Evolutionary conservation across 2,329 filamentous ascomycete genomes (phyloP).

Genomic region (Fusarium duplospermum): DNA sequence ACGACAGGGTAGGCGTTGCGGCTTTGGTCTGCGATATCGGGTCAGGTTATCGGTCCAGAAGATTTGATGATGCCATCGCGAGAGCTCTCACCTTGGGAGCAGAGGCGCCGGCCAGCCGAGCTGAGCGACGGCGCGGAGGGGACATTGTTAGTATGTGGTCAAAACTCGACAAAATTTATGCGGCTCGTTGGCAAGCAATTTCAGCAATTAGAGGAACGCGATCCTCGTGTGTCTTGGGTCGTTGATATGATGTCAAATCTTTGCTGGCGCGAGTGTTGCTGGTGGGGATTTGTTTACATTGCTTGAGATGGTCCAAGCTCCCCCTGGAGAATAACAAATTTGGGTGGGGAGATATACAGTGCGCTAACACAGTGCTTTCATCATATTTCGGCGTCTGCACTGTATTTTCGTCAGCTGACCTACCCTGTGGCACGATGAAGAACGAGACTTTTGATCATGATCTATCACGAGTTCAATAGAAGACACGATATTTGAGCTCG

Average conservation of each 20-base stretch:
- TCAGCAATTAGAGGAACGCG: slow-evolving; percentile 39
- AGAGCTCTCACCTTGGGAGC: slow-evolving; percentile 51
- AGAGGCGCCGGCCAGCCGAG: slow-evolving; percentile 53
- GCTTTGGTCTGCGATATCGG: slow-evolving; percentile 44
- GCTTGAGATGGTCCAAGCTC: slow-evolving; percentile 42
- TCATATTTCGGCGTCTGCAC: not conserved
- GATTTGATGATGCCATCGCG: slow-evolving; percentile 24
- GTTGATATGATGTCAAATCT: slow-evolving; percentile 47
- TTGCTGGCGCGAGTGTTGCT: slow-evolving; percentile 40
- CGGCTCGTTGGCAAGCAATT: slow-evolving; percentile 34
- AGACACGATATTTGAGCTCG: not conserved
- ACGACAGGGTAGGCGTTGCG: slow-evolving; percentile 49
- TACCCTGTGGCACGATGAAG: slow-evolving; percentile 10
- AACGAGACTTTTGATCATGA: not conserved
- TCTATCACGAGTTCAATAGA: not conserved
- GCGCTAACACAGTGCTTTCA: not conserved
- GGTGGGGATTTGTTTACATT: slow-evolving; percentile 48
- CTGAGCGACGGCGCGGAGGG: slow-evolving; percentile 58
- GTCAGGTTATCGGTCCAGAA: slow-evolving; percentile 23
- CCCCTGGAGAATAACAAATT: slow-evolving; percentile 31
- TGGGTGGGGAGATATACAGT: slow-evolving; percentile 28
- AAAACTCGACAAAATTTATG: slow-evolving; percentile 23
- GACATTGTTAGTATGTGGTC: slow-evolving; percentile 49
- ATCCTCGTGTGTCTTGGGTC: slow-evolving; percentile 40
- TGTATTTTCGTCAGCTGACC: slow-evolving; percentile 5